phyloP scores from a whole-genome alignment of 2,329 filamentous ascomycete species.

The Talaromyces sp. region DNA sequence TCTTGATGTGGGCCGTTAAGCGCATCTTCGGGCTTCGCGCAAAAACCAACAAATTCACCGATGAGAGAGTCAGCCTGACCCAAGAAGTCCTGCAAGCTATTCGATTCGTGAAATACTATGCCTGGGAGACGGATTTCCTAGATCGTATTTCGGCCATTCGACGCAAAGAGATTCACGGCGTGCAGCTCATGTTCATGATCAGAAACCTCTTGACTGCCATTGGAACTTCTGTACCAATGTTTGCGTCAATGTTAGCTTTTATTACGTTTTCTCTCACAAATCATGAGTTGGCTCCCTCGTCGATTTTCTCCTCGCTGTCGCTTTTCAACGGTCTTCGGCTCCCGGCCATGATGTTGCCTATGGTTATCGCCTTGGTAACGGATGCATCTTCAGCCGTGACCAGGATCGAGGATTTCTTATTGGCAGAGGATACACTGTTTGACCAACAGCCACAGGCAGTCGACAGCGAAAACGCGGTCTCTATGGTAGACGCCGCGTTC shows the following conservation, averaged over 20 bases:
- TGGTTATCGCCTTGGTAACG: conserved; percentile 80
- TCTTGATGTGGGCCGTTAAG: conserved; percentile 71
- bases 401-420: conserved; percentile 78
- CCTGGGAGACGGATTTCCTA: conserved; percentile 85
- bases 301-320: conserved; percentile 84
- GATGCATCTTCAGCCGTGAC: conserved; percentile 79
- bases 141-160: conserved; percentile 69
- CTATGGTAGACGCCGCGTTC: conserved; percentile 68
- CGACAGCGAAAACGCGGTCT: conserved; percentile 54
- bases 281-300: conserved; percentile 66
- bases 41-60: conserved; percentile 84
- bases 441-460: conserved; percentile 55
- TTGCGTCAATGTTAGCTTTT: conserved; percentile 88
- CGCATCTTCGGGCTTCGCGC: conserved; percentile 71
- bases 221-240: conserved; percentile 78
- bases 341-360: conserved; percentile 78
- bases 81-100: conserved; percentile 88
- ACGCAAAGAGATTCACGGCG: conserved; percentile 69
- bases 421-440: conserved; percentile 76
- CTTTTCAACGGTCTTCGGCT: conserved; percentile 85
- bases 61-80: conserved; percentile 81
- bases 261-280: conserved; percentile 65
- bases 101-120: conserved; percentile 91
- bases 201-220: conserved; percentile 79
- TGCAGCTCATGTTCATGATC: conserved; percentile 75